phyloP scores from a whole-genome alignment of 176 grass and related monocot genomes.

The Phragmites australis region DNA sequence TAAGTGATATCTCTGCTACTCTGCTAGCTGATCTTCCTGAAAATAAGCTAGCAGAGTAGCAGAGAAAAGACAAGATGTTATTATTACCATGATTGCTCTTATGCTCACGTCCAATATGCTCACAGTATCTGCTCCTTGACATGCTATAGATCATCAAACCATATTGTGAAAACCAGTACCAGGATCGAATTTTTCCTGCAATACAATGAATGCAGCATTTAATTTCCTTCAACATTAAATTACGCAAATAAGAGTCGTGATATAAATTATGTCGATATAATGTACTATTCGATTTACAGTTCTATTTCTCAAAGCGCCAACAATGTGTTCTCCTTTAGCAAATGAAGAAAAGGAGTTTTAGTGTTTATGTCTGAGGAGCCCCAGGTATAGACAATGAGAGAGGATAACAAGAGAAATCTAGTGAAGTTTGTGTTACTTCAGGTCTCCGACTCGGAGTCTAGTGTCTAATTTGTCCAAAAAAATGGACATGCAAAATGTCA shows the following conservation, averaged over 20 bases:
- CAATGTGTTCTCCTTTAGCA: not conserved
- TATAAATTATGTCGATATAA: not conserved
- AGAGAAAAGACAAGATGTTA: slow-evolving; percentile 19
- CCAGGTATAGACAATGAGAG: not conserved
- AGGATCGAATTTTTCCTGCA: slow-evolving; percentile 79
- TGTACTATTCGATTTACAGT: not conserved
- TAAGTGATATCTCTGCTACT: not conserved
- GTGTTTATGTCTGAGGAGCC: not conserved
- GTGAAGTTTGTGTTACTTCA: not conserved
- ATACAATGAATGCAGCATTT: slow-evolving; percentile 30
- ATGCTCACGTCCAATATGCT: slow-evolving; percentile 95
- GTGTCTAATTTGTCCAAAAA: not conserved
- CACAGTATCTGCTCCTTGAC: slow-evolving; percentile 88
- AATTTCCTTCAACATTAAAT: not conserved
- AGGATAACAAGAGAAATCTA: not conserved
- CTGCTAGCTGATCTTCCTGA: not conserved
- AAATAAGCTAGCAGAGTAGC: not conserved
- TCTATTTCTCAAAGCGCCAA: not conserved
- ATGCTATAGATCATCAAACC: slow-evolving; percentile 87
- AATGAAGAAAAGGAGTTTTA: slow-evolving; percentile 12
- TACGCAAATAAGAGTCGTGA: not conserved
- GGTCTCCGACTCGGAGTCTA: not conserved
- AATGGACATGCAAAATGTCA: not conserved
- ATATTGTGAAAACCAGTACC: slow-evolving; percentile 89
- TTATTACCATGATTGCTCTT: slow-evolving; percentile 97